Percentiles rank a stretch among this genome's conserved stretches.
Evolutionary conservation across 148 eudicot genomes (phyloP).

Genomic region (Arctostaphylos glauca): DNA sequence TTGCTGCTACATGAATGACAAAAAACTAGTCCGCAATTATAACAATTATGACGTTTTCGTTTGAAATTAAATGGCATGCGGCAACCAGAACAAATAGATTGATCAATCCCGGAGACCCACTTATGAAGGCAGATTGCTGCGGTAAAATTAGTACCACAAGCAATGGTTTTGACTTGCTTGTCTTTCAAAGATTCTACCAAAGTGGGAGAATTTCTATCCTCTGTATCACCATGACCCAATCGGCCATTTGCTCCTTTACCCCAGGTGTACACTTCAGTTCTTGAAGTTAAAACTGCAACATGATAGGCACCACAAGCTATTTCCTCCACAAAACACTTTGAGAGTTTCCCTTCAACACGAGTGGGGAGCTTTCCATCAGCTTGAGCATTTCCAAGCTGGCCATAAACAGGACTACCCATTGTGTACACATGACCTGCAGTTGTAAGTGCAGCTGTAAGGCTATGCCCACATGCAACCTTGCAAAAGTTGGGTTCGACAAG

Average conservation of each 20-base stretch:
- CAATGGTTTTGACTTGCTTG: slow-evolving; percentile 90
- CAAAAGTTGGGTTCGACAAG: slow-evolving; percentile 93
- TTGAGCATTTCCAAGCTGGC: slow-evolving; percentile 87
- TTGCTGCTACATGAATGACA: slow-evolving; percentile 97
- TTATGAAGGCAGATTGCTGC: slow-evolving; percentile 96
- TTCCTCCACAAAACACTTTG: slow-evolving; percentile 86
- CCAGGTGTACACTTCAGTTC: slow-evolving; percentile 98
- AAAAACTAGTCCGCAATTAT: slow-evolving; percentile 92
- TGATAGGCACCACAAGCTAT: slow-evolving; percentile 96
- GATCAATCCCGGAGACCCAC: slow-evolving; percentile 99
- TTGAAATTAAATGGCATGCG: slow-evolving; percentile 91
- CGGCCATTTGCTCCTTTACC: slow-evolving; percentile 96
- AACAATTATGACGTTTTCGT: slow-evolving; percentile 96
- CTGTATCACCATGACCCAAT: slow-evolving; percentile 90
- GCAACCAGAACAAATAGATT: slow-evolving; percentile 97
- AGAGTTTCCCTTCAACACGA: slow-evolving; percentile 80
- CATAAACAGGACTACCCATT: slow-evolving; percentile 96
- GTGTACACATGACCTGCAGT: slow-evolving; percentile 90
- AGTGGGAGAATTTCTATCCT: slow-evolving; percentile 76
- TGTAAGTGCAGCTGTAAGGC: slow-evolving; percentile 90
- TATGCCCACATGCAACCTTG: slow-evolving; percentile 92
- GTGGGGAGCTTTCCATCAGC: slow-evolving; percentile 80
- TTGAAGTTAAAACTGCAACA: slow-evolving; percentile 82
- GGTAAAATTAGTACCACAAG: slow-evolving; percentile 93
- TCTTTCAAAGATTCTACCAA: slow-evolving; percentile 86